Evolutionary conservation across 2,329 filamentous ascomycete genomes (phyloP).

Genomic region (Knufia petricola): DNA sequence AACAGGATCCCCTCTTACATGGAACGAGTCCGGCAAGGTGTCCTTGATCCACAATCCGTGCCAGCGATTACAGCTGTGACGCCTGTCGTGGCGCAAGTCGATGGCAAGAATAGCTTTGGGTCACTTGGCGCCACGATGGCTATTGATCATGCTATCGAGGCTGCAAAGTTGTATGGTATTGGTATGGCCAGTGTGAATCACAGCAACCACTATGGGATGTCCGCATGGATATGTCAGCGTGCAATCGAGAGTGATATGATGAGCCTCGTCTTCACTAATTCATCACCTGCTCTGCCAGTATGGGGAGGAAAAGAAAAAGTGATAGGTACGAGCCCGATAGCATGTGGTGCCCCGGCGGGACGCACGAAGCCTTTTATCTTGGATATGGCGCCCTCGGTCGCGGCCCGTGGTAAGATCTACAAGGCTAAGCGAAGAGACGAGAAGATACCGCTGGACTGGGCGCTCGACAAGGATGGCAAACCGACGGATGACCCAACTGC

Average conservation of each 20-base stretch:
- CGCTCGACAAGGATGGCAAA: slow-evolving; percentile 59
- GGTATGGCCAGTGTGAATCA: slow-evolving; percentile 67
- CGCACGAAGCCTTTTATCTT: slow-evolving; percentile 48
- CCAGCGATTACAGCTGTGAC: slow-evolving; percentile 55
- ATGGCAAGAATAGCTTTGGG: slow-evolving; percentile 63
- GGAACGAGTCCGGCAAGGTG: slow-evolving; percentile 59
- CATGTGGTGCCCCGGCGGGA: slow-evolving; percentile 63
- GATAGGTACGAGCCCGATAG: slow-evolving; percentile 63
- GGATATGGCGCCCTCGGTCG: slow-evolving; percentile 39
- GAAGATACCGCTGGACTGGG: slow-evolving; percentile 51
- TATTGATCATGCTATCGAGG: slow-evolving; percentile 58
- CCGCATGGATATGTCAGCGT: slow-evolving; percentile 69
- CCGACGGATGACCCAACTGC: slow-evolving; percentile 61
- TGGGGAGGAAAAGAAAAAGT: slow-evolving; percentile 61
- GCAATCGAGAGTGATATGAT: slow-evolving; percentile 63
- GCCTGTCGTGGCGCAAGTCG: slow-evolving; percentile 59
- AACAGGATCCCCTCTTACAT: slow-evolving; percentile 73
- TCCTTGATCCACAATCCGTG: slow-evolving; percentile 51
- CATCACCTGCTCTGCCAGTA: slow-evolving; percentile 60
- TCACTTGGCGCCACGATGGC: slow-evolving; percentile 59
- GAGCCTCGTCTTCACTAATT: slow-evolving; percentile 62
- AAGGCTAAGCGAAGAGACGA: slow-evolving; percentile 35
- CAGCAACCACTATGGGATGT: slow-evolving; percentile 78
- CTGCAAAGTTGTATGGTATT: slow-evolving; percentile 57
- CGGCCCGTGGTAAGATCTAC: slow-evolving; percentile 38